Evolutionary conservation across 2,329 filamentous ascomycete species (phyloP).

Genomic region (Trichoderma pleuroti): DNA sequence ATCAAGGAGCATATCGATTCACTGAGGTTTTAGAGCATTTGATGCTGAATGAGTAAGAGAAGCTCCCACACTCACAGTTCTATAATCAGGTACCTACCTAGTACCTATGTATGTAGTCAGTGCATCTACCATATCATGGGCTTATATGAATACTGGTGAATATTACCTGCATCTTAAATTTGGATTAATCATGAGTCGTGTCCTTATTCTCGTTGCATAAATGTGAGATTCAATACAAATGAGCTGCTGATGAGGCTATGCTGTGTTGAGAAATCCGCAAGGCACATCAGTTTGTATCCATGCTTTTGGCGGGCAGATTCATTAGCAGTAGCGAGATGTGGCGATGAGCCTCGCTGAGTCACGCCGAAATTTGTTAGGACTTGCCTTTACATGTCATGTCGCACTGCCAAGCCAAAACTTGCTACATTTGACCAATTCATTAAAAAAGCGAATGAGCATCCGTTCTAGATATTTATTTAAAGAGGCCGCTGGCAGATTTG

Average conservation of each 20-base stretch:
- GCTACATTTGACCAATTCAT: background rate
- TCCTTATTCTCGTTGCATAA: no score
- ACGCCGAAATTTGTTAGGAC: slow-evolving; percentile 4
- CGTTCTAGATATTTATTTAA: background rate
- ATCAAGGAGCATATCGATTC: background rate
- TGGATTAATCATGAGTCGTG: no score
- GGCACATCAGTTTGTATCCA: background rate
- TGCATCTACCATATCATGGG: no score
- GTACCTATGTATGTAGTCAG: no score
- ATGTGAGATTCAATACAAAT: no score
- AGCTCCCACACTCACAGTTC: no score
- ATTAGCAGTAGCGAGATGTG: background rate
- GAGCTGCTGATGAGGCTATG: no score
- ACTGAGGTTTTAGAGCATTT: background rate
- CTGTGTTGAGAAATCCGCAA: background rate
- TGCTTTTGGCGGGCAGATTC: background rate
- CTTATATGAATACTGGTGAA: no score
- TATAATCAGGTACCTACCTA: no score
- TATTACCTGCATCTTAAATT: no score
- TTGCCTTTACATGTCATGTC: background rate
- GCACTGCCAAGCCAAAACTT: background rate
- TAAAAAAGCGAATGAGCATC: background rate
- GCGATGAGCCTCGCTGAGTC: slow-evolving; percentile 16
- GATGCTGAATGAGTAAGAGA: no score
- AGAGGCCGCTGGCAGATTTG: background rate